Evolutionary conservation across 768 basidiomycete species (phyloP), one percentile per base, ranked within the genome.

Genomic region (Mycena chlorophos): DNA sequence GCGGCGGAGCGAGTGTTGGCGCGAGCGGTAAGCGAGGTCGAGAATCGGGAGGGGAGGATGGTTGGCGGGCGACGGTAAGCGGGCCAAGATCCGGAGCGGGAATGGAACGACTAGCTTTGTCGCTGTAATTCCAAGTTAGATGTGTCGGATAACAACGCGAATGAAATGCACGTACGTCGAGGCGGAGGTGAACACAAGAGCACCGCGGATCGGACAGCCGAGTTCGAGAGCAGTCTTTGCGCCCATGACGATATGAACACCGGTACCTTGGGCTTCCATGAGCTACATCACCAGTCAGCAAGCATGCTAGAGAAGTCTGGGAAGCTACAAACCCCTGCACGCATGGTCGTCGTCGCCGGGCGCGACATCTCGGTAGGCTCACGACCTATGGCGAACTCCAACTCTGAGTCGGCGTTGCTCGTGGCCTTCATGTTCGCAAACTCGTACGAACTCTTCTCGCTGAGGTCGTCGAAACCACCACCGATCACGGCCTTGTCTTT

Each of bases 381-480:
- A 63, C 97, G 94, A 58, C 97, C 97, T 90, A 97, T 97, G 3
- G 95, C 96, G 66, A 98, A 91, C 71, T 99, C 97, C 26, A 91
- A 92, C 72, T 94, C 92, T 1, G 95, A 71, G 71, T 98, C 98
- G 66, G 98, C 81, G 97, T 97, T 98, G 74, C 90, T 93, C 4
- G 97, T 99, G 1, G 97, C 97, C 74, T 98, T 97, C 97, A 99
- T 99, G 78, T 98, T 98, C 48, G 94, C 97, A 73, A 99, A 99
- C 72, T 99, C 96, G 71, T 87, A 98, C 6, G 97, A 98, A 17
- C 96, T 96, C 74, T 99, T 96, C 72, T 99, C 97, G 61, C 89
- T 91, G 70, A 98, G 84, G 70, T 99, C 97, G 67, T 99, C 97
- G 75, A 95, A 98, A 55, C 97, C 97, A 69, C 97, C 97, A 31